A percentile compares a stretch with the other conserved stretches of the same genome.
Conservation (phyloP, 2,329 filamentous ascomycete species). For the Parastagonospora nodorum region DNA sequence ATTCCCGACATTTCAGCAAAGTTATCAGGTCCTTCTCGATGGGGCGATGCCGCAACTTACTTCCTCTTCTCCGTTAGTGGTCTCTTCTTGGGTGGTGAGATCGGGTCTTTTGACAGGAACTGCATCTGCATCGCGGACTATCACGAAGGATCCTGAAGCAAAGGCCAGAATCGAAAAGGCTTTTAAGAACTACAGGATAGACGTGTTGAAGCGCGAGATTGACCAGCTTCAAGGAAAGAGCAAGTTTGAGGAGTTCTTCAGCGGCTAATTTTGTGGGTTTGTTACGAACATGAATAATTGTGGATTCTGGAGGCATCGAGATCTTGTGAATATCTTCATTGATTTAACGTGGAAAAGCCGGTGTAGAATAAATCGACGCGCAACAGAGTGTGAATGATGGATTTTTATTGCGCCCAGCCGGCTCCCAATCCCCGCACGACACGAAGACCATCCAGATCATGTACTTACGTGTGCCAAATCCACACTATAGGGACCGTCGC, state of each 20-base stretch:
- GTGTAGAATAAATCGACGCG: too few species aligned
- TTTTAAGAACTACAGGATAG: conserved; percentile 66
- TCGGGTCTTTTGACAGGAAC: conserved; percentile 65
- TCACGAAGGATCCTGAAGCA: conserved; percentile 60
- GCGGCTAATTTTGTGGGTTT: conserved; percentile 1
- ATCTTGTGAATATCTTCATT: neutral
- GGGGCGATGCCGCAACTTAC: conserved; percentile 67
- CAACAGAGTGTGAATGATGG: too few species aligned
- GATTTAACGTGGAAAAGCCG: too few species aligned
- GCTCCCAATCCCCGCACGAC: neutral
- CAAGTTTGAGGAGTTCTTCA: conserved; percentile 37
- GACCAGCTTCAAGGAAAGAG: conserved; percentile 57
- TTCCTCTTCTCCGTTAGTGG: conserved; percentile 66
- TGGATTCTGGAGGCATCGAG: neutral
- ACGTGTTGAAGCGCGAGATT: conserved; percentile 66
- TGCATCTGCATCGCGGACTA: conserved; percentile 57
- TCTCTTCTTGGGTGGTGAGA: conserved; percentile 67
- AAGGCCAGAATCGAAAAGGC: conserved; percentile 65
- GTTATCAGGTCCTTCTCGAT: conserved; percentile 58
- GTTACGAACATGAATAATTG: neutral
- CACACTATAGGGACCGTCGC: conserved; percentile 4
- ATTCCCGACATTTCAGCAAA: conserved; percentile 66
- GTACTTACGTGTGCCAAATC: conserved; percentile 11
- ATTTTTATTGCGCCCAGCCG: too few species aligned
- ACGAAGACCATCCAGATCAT: conserved; percentile 5